Base-by-base conservation (phyloP, 371 early-diverging fungal genomes). In the Lichtheimia corymbifera region DNA sequence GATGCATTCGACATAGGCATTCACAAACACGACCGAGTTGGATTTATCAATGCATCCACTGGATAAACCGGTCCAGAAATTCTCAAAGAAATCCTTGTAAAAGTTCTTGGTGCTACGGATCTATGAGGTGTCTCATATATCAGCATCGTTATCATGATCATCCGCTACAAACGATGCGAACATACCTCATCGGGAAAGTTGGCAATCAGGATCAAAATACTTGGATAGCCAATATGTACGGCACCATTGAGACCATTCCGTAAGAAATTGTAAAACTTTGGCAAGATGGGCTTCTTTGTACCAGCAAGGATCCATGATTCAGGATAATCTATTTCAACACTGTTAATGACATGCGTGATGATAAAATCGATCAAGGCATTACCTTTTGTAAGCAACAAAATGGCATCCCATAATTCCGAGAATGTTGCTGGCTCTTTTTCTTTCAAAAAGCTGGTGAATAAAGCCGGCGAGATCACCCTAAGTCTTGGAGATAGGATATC, bases 51-150 rank as follows among this genome's bases (percentile, higher is more conserved):
- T 77, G 17, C 70, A 50, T 7, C 71, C 73, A 44, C 64, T 78
- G 2, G 76, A 68, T 9, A 87, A 51, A 0, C 91, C 89, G 53
- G 80, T 76, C 93, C 91, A 93, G 56, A 91, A 83, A 56, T 71
- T 79, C 3, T 74, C 73, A 59, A 91, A 88, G 51, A 91, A 77
- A 53, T 88, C 84, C 43, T 66, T 70, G 55, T 74, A 82, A 60
- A 90, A 82, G 0, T 76, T 71, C 5, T n/a, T 35, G 15, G 42
- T n/a, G 11, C n/a, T 18, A 14, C 42, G 41, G 6, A 61, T 28
- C 54, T 61, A 43, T 41, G 22, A 25, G 20, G 56, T 17, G 55
- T 22, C 59, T 35, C 35, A 11, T 9, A 35, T 35, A 35, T 35
- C 35, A 35, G 35, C 35, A 35, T 35, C n/a, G n/a, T n/a, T n/a